These are phyloP conservation scores for Nigrograna mackinnonii DNA, from an alignment of 2,329 filamentous ascomycete genomes.

Conservation along the genomic window DNA sequence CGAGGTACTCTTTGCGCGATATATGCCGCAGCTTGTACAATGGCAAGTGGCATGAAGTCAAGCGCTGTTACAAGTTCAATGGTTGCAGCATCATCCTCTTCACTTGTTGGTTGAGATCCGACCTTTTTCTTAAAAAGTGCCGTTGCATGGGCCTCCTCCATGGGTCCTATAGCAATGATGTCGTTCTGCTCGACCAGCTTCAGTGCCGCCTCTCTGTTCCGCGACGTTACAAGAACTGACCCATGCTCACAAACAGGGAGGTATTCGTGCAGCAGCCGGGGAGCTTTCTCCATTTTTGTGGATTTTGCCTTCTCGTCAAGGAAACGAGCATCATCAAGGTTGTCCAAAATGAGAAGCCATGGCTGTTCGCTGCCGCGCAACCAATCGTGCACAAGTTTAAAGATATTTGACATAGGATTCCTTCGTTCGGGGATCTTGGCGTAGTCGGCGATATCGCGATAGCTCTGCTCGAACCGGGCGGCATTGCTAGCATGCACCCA, in stretches of 20 bases:
- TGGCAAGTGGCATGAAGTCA: conserved; percentile 32
- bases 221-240: conserved; percentile 5
- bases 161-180: conserved; percentile 9
- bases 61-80: conserved; percentile 3
- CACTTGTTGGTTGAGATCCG: conserved; percentile 1
- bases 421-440: conserved; percentile 11
- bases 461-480: conserved; percentile 16
- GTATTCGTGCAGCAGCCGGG: conserved; percentile 2
- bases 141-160: conserved; percentile 6
- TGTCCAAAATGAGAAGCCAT: conserved; percentile 21
- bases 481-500: conserved; percentile 17
- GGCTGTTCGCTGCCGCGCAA: conserved; percentile 10
- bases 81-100: not conserved
- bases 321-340: conserved; percentile 14
- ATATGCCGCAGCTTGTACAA: conserved; percentile 34
- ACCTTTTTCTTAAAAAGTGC: conserved; percentile 6
- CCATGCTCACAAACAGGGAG: conserved; percentile 6
- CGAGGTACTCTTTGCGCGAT: conserved; percentile 17
- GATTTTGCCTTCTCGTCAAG: conserved; percentile 3
- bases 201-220: conserved; percentile 4
- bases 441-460: conserved; percentile 13
- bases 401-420: conserved; percentile 11
- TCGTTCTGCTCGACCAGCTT: conserved; percentile 4
- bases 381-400: conserved; percentile 17
- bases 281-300: not conserved